phyloP scores from a whole-genome alignment of 2,329 filamentous ascomycete species.

The Fusarium piperis region DNA sequence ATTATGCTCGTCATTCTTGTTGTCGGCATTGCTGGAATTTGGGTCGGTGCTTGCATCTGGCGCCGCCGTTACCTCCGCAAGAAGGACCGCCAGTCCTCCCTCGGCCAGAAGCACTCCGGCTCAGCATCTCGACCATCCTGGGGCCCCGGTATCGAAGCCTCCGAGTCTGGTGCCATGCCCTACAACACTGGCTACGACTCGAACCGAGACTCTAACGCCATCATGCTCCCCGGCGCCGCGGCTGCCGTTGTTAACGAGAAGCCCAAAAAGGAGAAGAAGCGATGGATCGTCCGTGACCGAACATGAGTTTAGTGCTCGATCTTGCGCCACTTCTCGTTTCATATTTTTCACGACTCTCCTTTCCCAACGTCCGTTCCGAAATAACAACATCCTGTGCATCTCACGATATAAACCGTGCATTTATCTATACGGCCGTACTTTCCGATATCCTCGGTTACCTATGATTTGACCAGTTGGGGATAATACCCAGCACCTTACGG shows the following conservation, averaged over 20 bases:
- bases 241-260: slow-evolving; percentile 30
- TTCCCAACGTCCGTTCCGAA: slow-evolving; percentile 18
- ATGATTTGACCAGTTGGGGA: slow-evolving; percentile 11
- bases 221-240: slow-evolving; percentile 35
- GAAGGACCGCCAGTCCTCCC: slow-evolving; percentile 63
- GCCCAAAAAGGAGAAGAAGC: slow-evolving; percentile 56
- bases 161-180: slow-evolving; percentile 40
- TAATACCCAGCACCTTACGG: neutral
- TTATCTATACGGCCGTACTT: slow-evolving; percentile 35
- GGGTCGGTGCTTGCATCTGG: slow-evolving; percentile 74
- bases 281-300: slow-evolving; percentile 56
- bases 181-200: slow-evolving; percentile 42
- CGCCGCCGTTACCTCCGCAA: slow-evolving; percentile 78
- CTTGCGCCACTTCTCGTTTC: slow-evolving; percentile 1
- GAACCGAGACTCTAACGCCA: slow-evolving; percentile 38
- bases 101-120: slow-evolving; percentile 51
- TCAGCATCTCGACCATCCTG: slow-evolving; percentile 50
- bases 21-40: slow-evolving; percentile 73
- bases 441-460: slow-evolving; percentile 21
- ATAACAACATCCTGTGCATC: slow-evolving; percentile 8
- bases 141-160: slow-evolving; percentile 45
- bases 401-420: slow-evolving; percentile 35
- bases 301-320: slow-evolving; percentile 45
- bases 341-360: slow-evolving; percentile 18
- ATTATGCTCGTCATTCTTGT: slow-evolving; percentile 81